Conservation (phyloP, 2,329 filamentous ascomycete species). For the Aotearoamyces nothofagi region DNA sequence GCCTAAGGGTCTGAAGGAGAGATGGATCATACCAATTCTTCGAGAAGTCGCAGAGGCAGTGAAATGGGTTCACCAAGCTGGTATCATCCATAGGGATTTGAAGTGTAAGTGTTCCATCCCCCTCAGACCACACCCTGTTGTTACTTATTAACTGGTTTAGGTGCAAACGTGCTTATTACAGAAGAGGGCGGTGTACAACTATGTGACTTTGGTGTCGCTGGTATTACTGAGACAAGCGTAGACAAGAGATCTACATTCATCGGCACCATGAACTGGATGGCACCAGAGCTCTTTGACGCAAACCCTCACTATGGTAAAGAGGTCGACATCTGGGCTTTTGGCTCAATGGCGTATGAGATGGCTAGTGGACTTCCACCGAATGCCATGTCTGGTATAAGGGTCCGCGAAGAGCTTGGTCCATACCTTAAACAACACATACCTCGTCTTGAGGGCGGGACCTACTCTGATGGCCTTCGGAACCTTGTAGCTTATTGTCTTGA, state of each 20-base stretch:
- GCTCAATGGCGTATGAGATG: constrained; percentile 68
- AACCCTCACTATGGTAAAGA: constrained; percentile 52
- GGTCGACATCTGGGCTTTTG: constrained; percentile 76
- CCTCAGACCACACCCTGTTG: constrained; percentile 2
- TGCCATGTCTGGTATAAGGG: constrained; percentile 33
- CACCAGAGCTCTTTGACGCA: constrained; percentile 58
- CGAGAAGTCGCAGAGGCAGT: constrained; percentile 52
- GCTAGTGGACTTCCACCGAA: constrained; percentile 65
- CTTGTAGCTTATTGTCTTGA: constrained; percentile 62
- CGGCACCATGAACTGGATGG: constrained; percentile 79
- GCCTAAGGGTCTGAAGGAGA: constrained; percentile 50
- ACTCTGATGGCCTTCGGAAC: constrained; percentile 52
- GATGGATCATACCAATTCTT: constrained; percentile 53
- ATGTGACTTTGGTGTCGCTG: constrained; percentile 74
- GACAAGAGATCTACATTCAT: constrained; percentile 71
- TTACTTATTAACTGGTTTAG: constrained; percentile 13
- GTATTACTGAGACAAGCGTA: constrained; percentile 58
- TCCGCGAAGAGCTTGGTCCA: constrained; percentile 30
- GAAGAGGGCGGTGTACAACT: constrained; percentile 66
- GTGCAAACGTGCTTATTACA: constrained; percentile 65
- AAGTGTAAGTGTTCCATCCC: constrained; percentile 32
- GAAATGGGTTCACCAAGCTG: constrained; percentile 51
- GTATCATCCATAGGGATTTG: constrained; percentile 57
- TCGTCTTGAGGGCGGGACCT: constrained; percentile 54
- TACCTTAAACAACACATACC: constrained; percentile 48